phyloP scores from a whole-genome alignment of 177 flowering plant genomes.

The Vitis hybrid region DNA sequence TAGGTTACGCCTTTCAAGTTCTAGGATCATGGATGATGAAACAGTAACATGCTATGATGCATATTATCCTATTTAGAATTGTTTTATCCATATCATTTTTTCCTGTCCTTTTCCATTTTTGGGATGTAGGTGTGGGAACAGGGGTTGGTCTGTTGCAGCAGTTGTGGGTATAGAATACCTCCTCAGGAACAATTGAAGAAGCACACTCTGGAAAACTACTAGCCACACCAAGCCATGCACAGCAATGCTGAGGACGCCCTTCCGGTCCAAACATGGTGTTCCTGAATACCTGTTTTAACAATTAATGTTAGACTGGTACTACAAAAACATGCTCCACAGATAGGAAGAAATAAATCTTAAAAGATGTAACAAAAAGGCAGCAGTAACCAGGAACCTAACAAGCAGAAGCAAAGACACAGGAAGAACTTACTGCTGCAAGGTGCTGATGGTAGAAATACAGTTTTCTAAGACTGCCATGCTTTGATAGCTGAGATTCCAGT shows the following conservation, averaged over 20 bases:
- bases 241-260: slow-evolving; percentile 99
- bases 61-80: too few relatives aligned
- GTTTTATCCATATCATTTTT: too few relatives aligned
- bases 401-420: background rate
- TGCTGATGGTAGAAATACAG: slow-evolving; percentile 95
- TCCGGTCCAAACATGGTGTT: slow-evolving; percentile 99
- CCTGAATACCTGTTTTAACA: slow-evolving; percentile 74
- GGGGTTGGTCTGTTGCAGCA: too few relatives aligned
- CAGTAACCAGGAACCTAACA: slow-evolving; percentile 1
- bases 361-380: background rate
- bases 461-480: slow-evolving; percentile 88
- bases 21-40: too few relatives aligned
- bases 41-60: too few relatives aligned
- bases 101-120: too few relatives aligned
- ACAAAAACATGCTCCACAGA: background rate
- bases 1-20: too few relatives aligned
- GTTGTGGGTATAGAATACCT: slow-evolving; percentile 43
- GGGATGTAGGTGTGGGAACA: too few relatives aligned
- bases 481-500: slow-evolving; percentile 76
- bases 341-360: too few relatives aligned
- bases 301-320: background rate
- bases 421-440: slow-evolving; percentile 76
- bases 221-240: slow-evolving; percentile 99
- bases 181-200: slow-evolving; percentile 86
- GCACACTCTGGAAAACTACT: slow-evolving; percentile 99